Percentiles rank a stretch among this genome's conserved stretches.
Conservation (phyloP, 2,329 filamentous ascomycete genomes). For the Botrytis squamosa region DNA sequence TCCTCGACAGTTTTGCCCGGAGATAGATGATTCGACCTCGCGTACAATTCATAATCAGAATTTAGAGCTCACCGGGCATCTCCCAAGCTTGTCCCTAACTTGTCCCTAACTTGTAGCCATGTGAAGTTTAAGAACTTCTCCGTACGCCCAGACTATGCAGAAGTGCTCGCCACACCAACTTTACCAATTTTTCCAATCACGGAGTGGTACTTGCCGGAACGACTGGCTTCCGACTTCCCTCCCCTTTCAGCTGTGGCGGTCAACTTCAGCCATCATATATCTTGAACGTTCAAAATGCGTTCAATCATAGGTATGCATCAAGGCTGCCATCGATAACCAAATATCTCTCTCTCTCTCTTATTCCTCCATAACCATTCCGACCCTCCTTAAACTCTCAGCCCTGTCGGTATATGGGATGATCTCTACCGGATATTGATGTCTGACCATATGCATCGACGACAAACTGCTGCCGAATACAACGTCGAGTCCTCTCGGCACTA, state of each 20-base stretch:
- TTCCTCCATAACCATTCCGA: not conserved
- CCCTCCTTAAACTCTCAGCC: not conserved
- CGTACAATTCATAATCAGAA: not conserved
- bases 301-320: not conserved
- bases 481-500: not conserved
- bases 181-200: not conserved
- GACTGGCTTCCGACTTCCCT: not conserved
- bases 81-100: not conserved
- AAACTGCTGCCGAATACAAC: not conserved
- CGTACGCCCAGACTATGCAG: not conserved
- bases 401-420: conserved; percentile 1
- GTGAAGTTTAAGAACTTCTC: not conserved
- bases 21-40: not conserved
- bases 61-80: not conserved
- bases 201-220: not conserved
- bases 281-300: not conserved
- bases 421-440: not conserved
- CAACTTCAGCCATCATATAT: not conserved
- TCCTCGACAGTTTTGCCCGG: not conserved
- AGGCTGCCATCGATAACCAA: no score
- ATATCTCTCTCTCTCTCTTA: no score
- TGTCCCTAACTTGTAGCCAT: not conserved
- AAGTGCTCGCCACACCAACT: not conserved
- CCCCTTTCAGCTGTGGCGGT: not conserved
- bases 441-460: not conserved